Evolutionary conservation across 2,329 filamentous ascomycete genomes (phyloP), one percentile per base, ranked within the genome.

Genomic region (Fusarium veterinarium): DNA sequence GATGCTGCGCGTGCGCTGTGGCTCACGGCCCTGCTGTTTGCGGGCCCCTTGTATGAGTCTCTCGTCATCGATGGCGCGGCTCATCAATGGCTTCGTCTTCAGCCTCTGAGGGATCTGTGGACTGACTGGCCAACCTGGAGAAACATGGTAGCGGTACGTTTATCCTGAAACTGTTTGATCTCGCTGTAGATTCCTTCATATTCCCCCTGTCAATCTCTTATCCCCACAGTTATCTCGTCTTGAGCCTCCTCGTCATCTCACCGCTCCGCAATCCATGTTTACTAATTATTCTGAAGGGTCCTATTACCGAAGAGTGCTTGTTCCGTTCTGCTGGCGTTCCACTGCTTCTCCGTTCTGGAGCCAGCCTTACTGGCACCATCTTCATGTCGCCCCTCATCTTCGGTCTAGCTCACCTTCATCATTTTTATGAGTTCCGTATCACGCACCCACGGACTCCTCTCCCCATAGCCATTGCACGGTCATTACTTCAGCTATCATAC

Each of bases 391-490:
- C 95, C 11, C 84, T 98, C 16, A 92, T 97, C 80, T 98, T 98
- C 79, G 95, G 95, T 57, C 90, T 97, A 48, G 95, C 96, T 12
- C 96, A 99, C 83, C 83, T 97, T 52, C 95, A 99, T 83, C 96
- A 99, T 83, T 94, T 97, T 81, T 97, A 97, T 84, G 96, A 98
- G 83, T 97, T 97, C 82, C 89, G 92, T 63, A 86, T 97, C 64
- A 93, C 92, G 3, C 90, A 97, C 76, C 93, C 94, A 13, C 86
- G 90, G 70, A 90, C 92, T 4, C 89, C 93, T 1, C 78, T 91
- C 17, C 73, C 86, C 2, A 86, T 89, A 4, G 90, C 92, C 11
- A 78, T 96, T 10, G 79, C 93, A 33, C 91, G 94, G 55, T 94
- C 94, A 5, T 73, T 95, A 16, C 88, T 98, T 73, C 96, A 98